Evolutionary conservation across 2,329 filamentous ascomycete genomes (phyloP).

Genomic region (Gnomoniopsis sp.): DNA sequence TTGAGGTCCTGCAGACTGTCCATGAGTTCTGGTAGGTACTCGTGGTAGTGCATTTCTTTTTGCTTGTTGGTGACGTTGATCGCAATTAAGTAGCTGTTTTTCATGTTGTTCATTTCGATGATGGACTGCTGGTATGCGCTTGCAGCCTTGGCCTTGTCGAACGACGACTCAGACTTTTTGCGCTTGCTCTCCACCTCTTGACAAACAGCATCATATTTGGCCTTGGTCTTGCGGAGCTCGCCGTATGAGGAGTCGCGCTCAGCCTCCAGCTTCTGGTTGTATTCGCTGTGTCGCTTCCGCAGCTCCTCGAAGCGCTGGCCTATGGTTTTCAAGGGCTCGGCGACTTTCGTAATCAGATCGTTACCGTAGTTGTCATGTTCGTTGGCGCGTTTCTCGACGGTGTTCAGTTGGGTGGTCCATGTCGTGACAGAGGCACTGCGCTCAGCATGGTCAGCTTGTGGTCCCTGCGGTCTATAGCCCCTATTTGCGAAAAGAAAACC

Average conservation of each 20-base stretch:
- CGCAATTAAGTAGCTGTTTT: slow-evolving; percentile 95
- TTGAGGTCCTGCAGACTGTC: slow-evolving; percentile 92
- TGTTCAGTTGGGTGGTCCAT: slow-evolving; percentile 91
- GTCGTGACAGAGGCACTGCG: slow-evolving; percentile 87
- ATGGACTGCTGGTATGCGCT: slow-evolving; percentile 89
- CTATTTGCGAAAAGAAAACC: neutral
- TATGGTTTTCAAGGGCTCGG: slow-evolving; percentile 79
- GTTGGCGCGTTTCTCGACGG: slow-evolving; percentile 79
- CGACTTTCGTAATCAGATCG: slow-evolving; percentile 75
- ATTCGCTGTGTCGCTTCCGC: slow-evolving; percentile 86
- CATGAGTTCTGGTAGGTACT: slow-evolving; percentile 90
- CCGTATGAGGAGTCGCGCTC: slow-evolving; percentile 82
- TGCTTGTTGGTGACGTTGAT: slow-evolving; percentile 98
- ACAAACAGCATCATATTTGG: slow-evolving; percentile 87
- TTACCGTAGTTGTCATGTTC: slow-evolving; percentile 85
- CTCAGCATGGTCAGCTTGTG: slow-evolving; percentile 15
- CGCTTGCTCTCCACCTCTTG: slow-evolving; percentile 92
- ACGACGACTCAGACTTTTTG: slow-evolving; percentile 93
- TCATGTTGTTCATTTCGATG: slow-evolving; percentile 93
- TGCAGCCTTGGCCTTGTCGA: slow-evolving; percentile 90
- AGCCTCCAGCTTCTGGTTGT: slow-evolving; percentile 81
- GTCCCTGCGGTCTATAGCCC: slow-evolving; percentile 3
- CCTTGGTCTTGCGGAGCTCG: slow-evolving; percentile 86
- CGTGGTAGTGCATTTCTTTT: slow-evolving; percentile 95
- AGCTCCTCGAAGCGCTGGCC: slow-evolving; percentile 80